Evolutionary conservation across 192 early-diverging fungal species (phyloP).

Genomic region (Gaertneriomyces semiglobifer): DNA sequence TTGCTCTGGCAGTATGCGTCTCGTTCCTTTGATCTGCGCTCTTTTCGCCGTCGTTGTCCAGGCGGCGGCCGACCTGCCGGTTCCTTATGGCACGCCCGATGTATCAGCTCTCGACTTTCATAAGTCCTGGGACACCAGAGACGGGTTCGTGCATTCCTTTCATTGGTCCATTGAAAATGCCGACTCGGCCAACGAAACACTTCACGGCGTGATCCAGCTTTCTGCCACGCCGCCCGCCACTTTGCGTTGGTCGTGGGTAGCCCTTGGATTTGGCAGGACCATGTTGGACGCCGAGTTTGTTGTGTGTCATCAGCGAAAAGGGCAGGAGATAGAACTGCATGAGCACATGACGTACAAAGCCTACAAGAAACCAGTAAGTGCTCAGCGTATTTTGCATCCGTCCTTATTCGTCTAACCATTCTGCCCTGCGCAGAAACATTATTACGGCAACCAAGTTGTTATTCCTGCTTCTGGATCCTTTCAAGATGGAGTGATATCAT

Average conservation of each 20-base stretch:
- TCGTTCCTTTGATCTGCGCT: too few species aligned
- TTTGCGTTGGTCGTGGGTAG: constrained; percentile 24
- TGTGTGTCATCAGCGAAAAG: constrained; percentile 26
- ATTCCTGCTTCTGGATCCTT: constrained; percentile 11
- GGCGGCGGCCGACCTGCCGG: neutral
- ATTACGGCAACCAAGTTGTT: neutral
- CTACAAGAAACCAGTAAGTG: constrained; percentile 29
- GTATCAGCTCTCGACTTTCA: neutral
- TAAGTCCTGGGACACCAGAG: neutral
- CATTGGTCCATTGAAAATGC: constrained; percentile 31
- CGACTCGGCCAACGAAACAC: constrained; percentile 25
- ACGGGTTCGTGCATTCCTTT: constrained; percentile 12
- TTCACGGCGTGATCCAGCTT: constrained; percentile 28
- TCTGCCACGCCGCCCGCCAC: neutral
- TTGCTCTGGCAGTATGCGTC: too few species aligned
- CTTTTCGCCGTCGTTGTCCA: too few species aligned
- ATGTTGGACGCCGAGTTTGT: constrained; percentile 44
- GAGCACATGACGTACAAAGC: constrained; percentile 26
- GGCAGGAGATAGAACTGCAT: constrained; percentile 24
- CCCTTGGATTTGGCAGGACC: constrained; percentile 35
- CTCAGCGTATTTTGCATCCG: neutral
- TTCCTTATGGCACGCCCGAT: constrained; percentile 2
- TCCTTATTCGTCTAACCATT: too few species aligned
- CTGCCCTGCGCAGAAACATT: neutral
- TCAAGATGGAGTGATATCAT: constrained; percentile 7